Conservation (phyloP, 805 yeast species). For the Nakazawaea pomicola region DNA sequence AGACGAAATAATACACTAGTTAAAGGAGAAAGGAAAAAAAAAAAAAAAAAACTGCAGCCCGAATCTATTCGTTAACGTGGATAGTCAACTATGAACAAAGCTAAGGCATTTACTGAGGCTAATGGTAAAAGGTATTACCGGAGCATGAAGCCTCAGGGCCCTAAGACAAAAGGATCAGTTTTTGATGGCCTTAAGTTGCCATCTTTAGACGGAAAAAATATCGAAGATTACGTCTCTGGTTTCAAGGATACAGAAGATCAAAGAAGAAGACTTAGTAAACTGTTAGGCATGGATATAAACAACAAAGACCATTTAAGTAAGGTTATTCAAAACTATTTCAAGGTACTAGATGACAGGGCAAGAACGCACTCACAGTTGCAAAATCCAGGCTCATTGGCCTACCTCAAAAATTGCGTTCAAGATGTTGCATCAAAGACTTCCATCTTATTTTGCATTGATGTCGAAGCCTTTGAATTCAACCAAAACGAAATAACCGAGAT, state of each 20-base stretch:
- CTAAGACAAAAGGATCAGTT: not conserved
- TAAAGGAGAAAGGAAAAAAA: no score
- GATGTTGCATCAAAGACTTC: constrained; percentile 12
- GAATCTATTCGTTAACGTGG: no score
- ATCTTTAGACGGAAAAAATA: not conserved
- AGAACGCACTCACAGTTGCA: not conserved
- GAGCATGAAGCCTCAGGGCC: no score
- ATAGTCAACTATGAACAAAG: no score
- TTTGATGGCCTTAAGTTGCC: not conserved
- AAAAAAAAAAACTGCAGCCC: no score
- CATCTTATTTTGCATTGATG: constrained; percentile 44
- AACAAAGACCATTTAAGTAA: not conserved
- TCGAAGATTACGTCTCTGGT: not conserved
- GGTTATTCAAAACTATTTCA: constrained; percentile 13
- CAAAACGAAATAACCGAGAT: constrained; percentile 44
- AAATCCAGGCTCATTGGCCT: not conserved
- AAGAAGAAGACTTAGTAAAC: not conserved
- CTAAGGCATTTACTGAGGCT: no score
- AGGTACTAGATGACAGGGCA: constrained; percentile 10
- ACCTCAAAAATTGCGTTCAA: not conserved
- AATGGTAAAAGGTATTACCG: no score
- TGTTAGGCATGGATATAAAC: not conserved
- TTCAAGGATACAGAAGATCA: not conserved
- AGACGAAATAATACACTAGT: no score
- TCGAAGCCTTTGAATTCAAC: constrained; percentile 51